Evolutionary conservation across 108 stramenopile genomes (phyloP).

Genomic region (Nitzschia inconspicua): DNA sequence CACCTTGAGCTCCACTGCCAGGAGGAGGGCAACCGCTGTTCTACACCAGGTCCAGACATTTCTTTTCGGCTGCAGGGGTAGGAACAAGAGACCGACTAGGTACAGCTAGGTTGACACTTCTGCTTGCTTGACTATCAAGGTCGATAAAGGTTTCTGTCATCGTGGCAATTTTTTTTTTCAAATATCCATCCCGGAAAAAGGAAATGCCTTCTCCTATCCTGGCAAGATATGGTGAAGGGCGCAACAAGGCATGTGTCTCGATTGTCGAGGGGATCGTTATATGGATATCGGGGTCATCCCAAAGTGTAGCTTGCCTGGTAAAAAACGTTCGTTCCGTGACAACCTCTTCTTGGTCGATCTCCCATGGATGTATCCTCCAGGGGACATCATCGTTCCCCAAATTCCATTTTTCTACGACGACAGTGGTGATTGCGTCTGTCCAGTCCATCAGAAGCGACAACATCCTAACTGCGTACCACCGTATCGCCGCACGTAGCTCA

Average conservation of each 20-base stretch:
- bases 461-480: constrained; percentile 67
- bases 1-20: no score
- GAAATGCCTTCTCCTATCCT: constrained; percentile 62
- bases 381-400: constrained; percentile 59
- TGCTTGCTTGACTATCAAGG: no score
- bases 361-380: constrained; percentile 78
- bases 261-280: constrained; percentile 48
- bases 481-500: constrained; percentile 22
- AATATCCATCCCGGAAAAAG: constrained; percentile 45
- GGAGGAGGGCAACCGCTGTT: no score
- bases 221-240: constrained; percentile 40
- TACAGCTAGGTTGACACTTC: no score
- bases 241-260: constrained; percentile 25
- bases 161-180: not conserved
- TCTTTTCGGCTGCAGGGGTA: no score
- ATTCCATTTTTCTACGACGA: constrained; percentile 36
- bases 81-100: no score
- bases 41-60: no score
- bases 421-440: constrained; percentile 36
- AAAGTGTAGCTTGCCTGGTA: constrained; percentile 9
- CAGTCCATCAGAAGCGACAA: constrained; percentile 55
- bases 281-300: constrained; percentile 23
- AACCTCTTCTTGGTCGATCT: constrained; percentile 60
- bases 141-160: no score
- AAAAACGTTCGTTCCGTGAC: constrained; percentile 29